Evolutionary conservation across 495 filamentous ascomycete species (phyloP), one percentile per base, ranked within the genome.

Genomic region (Daldinia loculata): DNA sequence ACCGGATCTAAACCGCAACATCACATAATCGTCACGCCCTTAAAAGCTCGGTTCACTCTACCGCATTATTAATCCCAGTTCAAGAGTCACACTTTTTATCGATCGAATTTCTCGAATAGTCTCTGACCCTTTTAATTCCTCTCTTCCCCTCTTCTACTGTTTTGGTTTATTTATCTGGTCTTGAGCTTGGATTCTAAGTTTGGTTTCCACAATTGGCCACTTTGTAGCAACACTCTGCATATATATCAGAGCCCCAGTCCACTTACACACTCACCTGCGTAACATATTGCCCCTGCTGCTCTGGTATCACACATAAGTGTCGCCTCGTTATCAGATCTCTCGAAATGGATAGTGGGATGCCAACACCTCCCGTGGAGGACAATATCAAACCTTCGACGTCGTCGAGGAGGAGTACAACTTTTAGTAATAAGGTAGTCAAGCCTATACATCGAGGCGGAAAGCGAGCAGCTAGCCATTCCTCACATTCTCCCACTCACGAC

Each of bases 301-400:
- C 45, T 64, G 52, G 65, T 73, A 39, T 45, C 12, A 63, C 61
- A 34, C 57, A 24, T 24, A 61, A 56, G 61, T 48, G 41, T 45
- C 57, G 55, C 66, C 41, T 26, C 57, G 22, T 53, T 65, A 60
- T 32, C 62, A 56, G 56, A 56, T 50, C 59, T 53, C 64, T 62
- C 63, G 79, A 77, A 71, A 84, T 84, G 82, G 80, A 81, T 72
- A 72, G 69, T 39, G 72, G 80, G 59, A 75, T 83, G 72, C 81
- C 82, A 34, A 82, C 82, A 61, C 81, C 82, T 68, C 82, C 82
- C 26, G 79, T 77, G 55, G 82, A 84, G 76, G 81, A 83, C n/a
- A 75, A 69, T 61, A 70, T 72, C 70, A 81, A 78, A 65, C 41
- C 67, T 12, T 69, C 71, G 26, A 58, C 66, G 9, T 64, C 63